Evolutionary conservation across 2,329 filamentous ascomycete species (phyloP).

Genomic region (Lanzia echinophila): DNA sequence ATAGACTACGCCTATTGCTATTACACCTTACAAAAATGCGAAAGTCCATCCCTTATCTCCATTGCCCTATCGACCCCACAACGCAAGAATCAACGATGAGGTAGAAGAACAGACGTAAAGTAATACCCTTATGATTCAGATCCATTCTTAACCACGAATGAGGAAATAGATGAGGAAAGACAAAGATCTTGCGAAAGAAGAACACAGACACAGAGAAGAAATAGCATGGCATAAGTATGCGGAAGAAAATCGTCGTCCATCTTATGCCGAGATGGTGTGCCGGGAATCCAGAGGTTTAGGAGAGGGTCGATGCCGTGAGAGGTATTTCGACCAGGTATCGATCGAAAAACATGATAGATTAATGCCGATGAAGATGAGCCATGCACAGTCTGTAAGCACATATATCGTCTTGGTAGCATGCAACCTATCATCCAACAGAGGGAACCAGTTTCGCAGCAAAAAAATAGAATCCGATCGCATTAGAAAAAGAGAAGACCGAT

Average conservation of each 20-base stretch:
- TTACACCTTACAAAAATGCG: slow-evolving; percentile 34
- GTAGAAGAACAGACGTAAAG: slow-evolving; percentile 17
- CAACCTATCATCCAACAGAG: slow-evolving; percentile 21
- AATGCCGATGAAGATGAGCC: slow-evolving; percentile 24
- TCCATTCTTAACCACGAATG: slow-evolving; percentile 23
- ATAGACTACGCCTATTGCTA: slow-evolving; percentile 35
- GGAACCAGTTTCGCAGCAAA: slow-evolving; percentile 15
- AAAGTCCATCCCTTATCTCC: slow-evolving; percentile 18
- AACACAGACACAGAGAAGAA: slow-evolving; percentile 26
- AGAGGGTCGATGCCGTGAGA: slow-evolving; percentile 20
- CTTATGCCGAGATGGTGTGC: slow-evolving; percentile 29
- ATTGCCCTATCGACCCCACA: slow-evolving; percentile 22
- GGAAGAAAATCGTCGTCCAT: slow-evolving; percentile 14
- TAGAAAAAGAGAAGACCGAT: slow-evolving; percentile 25
- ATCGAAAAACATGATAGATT: slow-evolving; percentile 22
- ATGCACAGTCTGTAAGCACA: slow-evolving; percentile 26
- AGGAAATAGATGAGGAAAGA: slow-evolving; percentile 25
- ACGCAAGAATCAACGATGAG: slow-evolving; percentile 19
- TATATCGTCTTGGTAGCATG: slow-evolving; percentile 23
- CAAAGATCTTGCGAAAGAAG: slow-evolving; percentile 28
- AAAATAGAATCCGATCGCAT: slow-evolving; percentile 29
- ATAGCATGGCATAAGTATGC: slow-evolving; percentile 27
- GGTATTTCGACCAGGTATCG: slow-evolving; percentile 23
- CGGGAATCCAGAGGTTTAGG: slow-evolving; percentile 19
- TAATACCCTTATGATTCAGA: slow-evolving; percentile 27